A percentile compares a stretch with the other conserved stretches of the same genome.
These are phyloP conservation scores for Heliophila coronopifolia DNA, from an alignment of 441 rosid genomes.

Conservation along the genomic window DNA sequence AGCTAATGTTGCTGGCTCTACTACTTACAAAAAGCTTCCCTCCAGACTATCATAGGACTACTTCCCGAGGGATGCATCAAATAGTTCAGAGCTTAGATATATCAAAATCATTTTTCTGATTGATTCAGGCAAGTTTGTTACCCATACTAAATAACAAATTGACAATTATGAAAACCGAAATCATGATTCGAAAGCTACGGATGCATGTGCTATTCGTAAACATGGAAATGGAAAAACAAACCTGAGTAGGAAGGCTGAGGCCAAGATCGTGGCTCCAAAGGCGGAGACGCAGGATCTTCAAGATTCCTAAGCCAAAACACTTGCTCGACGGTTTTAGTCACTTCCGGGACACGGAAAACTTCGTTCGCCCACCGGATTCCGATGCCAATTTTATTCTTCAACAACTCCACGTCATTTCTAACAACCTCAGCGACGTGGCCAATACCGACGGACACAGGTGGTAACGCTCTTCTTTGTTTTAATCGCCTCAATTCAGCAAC, in stretches of 20 bases:
- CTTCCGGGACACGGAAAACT: constrained; percentile 53
- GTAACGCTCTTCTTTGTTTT: constrained; percentile 27
- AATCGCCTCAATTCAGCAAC: constrained; percentile 34
- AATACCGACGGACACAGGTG: constrained; percentile 40
- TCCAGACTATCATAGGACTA: not conserved
- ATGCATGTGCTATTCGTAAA: too few species aligned
- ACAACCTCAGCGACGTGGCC: constrained; percentile 55
- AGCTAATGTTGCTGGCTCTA: too few species aligned
- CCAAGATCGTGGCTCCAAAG: constrained; percentile 39
- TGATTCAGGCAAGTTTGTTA: not conserved
- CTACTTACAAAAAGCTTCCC: too few species aligned
- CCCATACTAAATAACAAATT: not conserved
- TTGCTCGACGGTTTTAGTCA: constrained; percentile 50
- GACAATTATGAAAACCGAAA: not conserved
- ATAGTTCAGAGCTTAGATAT: not conserved
- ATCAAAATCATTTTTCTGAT: not conserved
- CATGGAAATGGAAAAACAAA: constrained; percentile 16
- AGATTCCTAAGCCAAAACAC: constrained; percentile 67
- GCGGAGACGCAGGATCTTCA: constrained; percentile 51
- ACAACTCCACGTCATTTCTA: constrained; percentile 54
- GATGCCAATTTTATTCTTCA: constrained; percentile 45
- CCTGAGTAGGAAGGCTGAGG: constrained; percentile 82
- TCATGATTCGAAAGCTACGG: too few species aligned
- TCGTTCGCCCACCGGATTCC: constrained; percentile 70
- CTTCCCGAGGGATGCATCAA: not conserved